Percentiles rank a stretch among this genome's conserved stretches.
phyloP scores from a whole-genome alignment of 352 stramenopile species.

The Globisporangium sylvaticum region DNA sequence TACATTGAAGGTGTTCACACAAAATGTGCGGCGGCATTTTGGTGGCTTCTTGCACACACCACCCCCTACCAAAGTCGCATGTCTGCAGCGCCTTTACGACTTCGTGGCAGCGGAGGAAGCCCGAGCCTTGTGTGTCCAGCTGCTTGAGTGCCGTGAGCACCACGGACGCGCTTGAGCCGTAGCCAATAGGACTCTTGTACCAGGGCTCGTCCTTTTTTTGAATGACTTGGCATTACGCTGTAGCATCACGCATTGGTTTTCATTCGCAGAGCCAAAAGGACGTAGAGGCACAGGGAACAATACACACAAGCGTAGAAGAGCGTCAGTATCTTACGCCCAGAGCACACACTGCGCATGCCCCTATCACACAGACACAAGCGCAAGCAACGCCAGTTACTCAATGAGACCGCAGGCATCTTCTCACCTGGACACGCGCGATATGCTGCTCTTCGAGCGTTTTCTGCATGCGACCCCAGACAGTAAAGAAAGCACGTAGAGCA shows the following conservation, averaged over 20 bases:
- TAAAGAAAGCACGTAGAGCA: background rate
- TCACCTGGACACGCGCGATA: conserved; percentile 17
- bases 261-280: background rate
- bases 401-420: background rate
- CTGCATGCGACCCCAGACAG: background rate
- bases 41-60: too few relatives aligned
- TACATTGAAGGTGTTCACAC: background rate
- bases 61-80: conserved; percentile 26
- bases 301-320: background rate
- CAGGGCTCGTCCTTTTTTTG: conserved; percentile 57
- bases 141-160: conserved; percentile 39
- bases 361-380: background rate
- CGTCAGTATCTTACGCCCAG: background rate
- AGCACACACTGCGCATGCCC: background rate
- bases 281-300: background rate
- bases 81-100: conserved; percentile 33
- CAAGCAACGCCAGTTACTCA: background rate
- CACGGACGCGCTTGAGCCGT: conserved; percentile 44
- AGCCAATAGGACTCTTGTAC: conserved; percentile 46
- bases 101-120: conserved; percentile 28
- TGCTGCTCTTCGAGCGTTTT: conserved; percentile 8
- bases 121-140: conserved; percentile 30
- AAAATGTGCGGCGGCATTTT: too few relatives aligned
- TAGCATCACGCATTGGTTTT: conserved; percentile 2
- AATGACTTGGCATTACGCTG: conserved; percentile 43